These are phyloP conservation scores for Podaxis sp. DNA, from an alignment of 768 basidiomycete genomes.

Conservation along the genomic window DNA sequence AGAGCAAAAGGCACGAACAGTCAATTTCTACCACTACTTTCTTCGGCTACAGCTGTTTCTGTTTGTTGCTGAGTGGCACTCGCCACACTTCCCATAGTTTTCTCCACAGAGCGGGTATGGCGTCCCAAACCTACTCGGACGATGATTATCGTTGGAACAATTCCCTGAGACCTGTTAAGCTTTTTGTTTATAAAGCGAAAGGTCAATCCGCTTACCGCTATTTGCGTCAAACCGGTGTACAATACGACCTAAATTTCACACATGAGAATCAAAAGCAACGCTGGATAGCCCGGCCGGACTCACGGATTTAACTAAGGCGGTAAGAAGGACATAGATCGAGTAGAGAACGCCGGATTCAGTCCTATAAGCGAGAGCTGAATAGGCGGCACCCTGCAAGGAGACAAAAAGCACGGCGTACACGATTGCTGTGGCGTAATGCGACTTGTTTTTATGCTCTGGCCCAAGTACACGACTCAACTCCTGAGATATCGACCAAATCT, in stretches of 20 bases:
- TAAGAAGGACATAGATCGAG: not conserved
- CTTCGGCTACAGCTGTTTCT: not conserved
- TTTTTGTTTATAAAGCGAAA: not conserved
- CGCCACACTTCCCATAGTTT: not conserved
- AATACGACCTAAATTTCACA: not conserved
- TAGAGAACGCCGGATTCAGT: not conserved
- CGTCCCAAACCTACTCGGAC: conserved; percentile 3
- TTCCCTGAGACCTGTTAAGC: not conserved
- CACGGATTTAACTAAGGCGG: not conserved
- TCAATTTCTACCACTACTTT: not conserved
- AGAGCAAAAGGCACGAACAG: not conserved
- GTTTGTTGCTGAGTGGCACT: not conserved
- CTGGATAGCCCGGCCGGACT: not conserved
- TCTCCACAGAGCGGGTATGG: not conserved
- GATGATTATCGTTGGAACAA: not conserved
- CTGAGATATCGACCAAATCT: not conserved
- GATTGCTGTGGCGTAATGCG: not conserved
- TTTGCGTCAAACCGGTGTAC: not conserved
- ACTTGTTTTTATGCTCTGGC: not conserved
- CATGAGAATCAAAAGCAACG: not conserved
- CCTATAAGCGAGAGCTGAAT: not conserved
- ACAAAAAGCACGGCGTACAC: not conserved
- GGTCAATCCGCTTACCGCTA: not conserved
- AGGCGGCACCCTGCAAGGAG: not conserved
- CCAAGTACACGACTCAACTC: not conserved